Evolutionary conservation across 164 flowering plant genomes (phyloP), one percentile per base, ranked within the genome.

Genomic region (Aristolochia fimbriata): DNA sequence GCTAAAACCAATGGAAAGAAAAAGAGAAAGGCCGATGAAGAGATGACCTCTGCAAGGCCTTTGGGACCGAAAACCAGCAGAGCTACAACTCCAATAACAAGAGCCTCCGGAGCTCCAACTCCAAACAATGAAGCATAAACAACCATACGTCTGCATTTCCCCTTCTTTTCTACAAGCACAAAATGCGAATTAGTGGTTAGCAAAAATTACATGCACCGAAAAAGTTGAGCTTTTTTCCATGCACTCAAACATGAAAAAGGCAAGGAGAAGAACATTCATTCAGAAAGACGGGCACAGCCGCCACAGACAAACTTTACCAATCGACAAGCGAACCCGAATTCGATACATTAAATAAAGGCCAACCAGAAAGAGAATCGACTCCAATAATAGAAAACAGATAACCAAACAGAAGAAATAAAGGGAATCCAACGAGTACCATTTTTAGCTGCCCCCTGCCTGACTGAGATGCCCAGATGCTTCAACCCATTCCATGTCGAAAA

Each of bases 21-120:
- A 12, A 27, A 45, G 17, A 19, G 11, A 20, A 59, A 59, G 15
- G 22, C 7, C n/a, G 23, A 31, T 7, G 31, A 31, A 30, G 13
- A 31, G 45, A 27, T 16, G 27, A 56, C 98, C 96, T 93, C 98
- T 66, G 98, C 98, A 67, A 93, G 96, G 55, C 98, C 98, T 77
- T 93, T 93, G 62, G 98, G 98, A 60, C 98, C 98, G 78, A 93
- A 93, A 37, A 93, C 97, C 73, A 93, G 68, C 81, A 93, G 78
- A 78, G 97, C 98, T 62, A 93, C 98, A 21, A 90, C 98, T 20
- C 98, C 98, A 76, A 93, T 90, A 31, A 93, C 98, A 76, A 90
- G 68, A 69, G 86, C 98, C 73, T 93, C 98, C 53, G 98, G 98
- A 68, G 98, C 98, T 71, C 98, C 98, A 76, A 93, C 97, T 33